Base-by-base conservation (phyloP, 805 yeast genomes). In the Monosporozyma unispora region DNA sequence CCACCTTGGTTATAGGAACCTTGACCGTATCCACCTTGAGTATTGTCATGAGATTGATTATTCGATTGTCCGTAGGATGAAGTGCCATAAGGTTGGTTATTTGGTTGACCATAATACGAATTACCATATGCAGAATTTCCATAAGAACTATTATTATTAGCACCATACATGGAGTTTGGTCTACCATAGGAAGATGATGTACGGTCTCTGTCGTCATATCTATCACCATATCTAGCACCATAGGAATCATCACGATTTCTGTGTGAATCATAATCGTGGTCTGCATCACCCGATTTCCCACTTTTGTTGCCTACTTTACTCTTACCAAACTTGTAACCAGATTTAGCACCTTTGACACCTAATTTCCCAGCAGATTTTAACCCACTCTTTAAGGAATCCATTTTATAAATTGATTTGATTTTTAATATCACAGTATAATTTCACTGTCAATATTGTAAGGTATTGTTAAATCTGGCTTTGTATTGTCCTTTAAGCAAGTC, bases 321-420 rank as follows among this genome's bases (percentile, higher is more conserved):
- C 45, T 68, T 68, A 10, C 73, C 72, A 1, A 69, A 63, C 50
- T 70, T 70, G 16, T 70, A 66, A 1, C 66, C 71, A 16, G 51
- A 59, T 49, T 69, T 70, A 2, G 74, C 64, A 6, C 73, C 73
- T 38, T 60, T 59, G 52, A 56, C 66, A 8, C 70, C 60, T 31
- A 29, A 37, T 31, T 50, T 50, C 18, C 52, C 48, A 9, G 44
- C 52, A n/a, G 40, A 39, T 25, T 42, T 37, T 7, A 50, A 38
- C n/a, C 52, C 50, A 22, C 43, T 44, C 18, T 43, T 50, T 10
- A 50, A 33, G 14, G 52, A 50, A 8, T 90, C 93, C 9, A 45
- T 45, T 22, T n/a, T 37, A 5, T 12, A 5, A 14, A 31, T 31
- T 31, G 35, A 14, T 9, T n/a, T 31, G 16, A 2, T 14, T 31